Conservation (phyloP, 2,329 filamentous ascomycete genomes). For the Fusarium setosum region DNA sequence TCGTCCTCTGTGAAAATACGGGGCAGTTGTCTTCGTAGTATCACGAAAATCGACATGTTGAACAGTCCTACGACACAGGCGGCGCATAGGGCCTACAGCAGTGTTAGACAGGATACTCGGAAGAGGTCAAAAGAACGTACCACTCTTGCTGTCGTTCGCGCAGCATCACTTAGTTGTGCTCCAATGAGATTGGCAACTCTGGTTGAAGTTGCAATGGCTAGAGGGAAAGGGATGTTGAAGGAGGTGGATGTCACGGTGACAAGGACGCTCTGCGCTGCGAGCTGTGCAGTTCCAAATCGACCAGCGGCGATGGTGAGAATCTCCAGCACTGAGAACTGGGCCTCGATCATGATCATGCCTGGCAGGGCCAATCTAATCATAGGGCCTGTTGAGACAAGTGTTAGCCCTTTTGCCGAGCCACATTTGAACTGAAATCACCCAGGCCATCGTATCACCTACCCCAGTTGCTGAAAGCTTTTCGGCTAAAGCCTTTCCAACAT, state of each 20-base stretch:
- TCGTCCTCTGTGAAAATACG: conserved; percentile 77
- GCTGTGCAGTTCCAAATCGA: conserved; percentile 78
- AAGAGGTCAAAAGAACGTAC: conserved; percentile 49
- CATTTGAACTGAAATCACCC: too few relatives aligned
- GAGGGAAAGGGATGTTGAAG: conserved; percentile 89
- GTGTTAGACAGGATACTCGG: background rate
- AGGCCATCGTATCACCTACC: conserved; percentile 24
- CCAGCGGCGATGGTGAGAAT: conserved; percentile 82
- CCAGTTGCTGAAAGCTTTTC: conserved; percentile 78
- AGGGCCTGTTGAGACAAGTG: conserved; percentile 47
- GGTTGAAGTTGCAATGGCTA: conserved; percentile 88
- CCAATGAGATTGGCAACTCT: conserved; percentile 91
- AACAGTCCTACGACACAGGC: conserved; percentile 77
- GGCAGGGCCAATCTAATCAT: conserved; percentile 89
- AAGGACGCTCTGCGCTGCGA: conserved; percentile 88
- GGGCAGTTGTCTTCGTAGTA: conserved; percentile 76
- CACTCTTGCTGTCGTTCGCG: conserved; percentile 80
- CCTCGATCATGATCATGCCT: conserved; percentile 90
- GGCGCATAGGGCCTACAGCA: conserved; percentile 63
- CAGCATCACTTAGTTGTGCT: conserved; percentile 80
- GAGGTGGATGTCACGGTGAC: conserved; percentile 80
- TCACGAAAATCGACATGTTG: conserved; percentile 76
- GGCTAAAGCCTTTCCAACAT: conserved; percentile 84
- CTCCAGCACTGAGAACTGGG: conserved; percentile 91
- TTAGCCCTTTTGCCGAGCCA: background rate